Evolutionary conservation across 1,284 basidiomycete genomes (phyloP).

Genomic region (Pyrrhoderma lamaoense): DNA sequence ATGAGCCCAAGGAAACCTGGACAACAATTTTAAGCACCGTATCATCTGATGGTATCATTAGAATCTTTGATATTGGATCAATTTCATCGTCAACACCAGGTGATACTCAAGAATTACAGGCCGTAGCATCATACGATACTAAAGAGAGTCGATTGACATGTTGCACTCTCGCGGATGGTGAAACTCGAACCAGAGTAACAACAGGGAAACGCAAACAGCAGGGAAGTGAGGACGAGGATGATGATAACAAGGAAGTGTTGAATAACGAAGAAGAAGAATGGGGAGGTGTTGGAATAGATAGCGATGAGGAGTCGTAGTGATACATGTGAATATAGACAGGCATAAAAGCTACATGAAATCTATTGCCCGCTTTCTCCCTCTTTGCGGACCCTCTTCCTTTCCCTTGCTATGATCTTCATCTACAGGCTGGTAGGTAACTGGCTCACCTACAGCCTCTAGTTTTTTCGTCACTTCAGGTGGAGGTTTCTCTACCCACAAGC

Average conservation of each 20-base stretch:
- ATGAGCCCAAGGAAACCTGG: constrained; percentile 25
- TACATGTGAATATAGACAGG: neutral
- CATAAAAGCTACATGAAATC: constrained; percentile 20
- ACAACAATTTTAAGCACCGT: constrained; percentile 67
- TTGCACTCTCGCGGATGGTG: constrained; percentile 60
- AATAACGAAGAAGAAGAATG: constrained; percentile 19
- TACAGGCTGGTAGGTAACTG: neutral
- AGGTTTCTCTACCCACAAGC: constrained; percentile 59
- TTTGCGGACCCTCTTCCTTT: constrained; percentile 27
- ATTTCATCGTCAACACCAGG: constrained; percentile 25
- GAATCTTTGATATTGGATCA: constrained; percentile 65
- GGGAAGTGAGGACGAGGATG: constrained; percentile 23
- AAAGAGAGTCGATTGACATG: constrained; percentile 82
- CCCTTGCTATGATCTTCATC: constrained; percentile 20
- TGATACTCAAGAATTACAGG: constrained; percentile 35
- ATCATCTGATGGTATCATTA: constrained; percentile 81
- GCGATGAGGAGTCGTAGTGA: neutral
- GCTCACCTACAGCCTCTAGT: constrained; percentile 11
- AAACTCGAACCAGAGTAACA: constrained; percentile 24
- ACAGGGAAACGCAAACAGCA: constrained; percentile 36
- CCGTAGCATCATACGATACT: constrained; percentile 69
- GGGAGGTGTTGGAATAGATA: neutral
- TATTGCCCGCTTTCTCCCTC: constrained; percentile 23
- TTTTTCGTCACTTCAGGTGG: constrained; percentile 36
- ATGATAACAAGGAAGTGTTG: constrained; percentile 21